These are phyloP conservation scores for Apiotrichum mycotoxinovorans DNA, from an alignment of 1,284 basidiomycete genomes.

Conservation along the genomic window DNA sequence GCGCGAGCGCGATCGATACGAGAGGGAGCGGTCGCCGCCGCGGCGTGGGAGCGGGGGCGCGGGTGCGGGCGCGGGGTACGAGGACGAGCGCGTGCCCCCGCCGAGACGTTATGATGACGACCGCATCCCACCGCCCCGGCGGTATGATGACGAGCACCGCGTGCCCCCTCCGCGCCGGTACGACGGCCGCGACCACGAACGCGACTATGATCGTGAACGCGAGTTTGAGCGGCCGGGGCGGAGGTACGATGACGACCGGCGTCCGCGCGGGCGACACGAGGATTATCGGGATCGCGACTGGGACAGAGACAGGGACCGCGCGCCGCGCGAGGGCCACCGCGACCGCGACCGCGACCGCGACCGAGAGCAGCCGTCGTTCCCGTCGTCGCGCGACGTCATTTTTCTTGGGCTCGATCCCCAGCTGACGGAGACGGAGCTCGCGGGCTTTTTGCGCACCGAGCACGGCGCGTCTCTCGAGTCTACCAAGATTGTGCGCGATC, in stretches of 20 bases:
- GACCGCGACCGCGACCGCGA: background rate
- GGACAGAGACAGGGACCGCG: background rate
- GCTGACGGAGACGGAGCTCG: conserved; percentile 84
- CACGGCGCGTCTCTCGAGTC: conserved; percentile 51
- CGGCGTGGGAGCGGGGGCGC: background rate
- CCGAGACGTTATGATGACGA: conserved; percentile 15
- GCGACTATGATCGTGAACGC: too few species aligned
- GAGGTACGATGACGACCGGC: background rate
- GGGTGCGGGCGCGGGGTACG: too few species aligned
- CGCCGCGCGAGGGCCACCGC: conserved; percentile 4
- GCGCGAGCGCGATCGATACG: background rate
- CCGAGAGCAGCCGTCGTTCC: conserved; percentile 21
- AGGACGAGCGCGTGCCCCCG: conserved; percentile 1
- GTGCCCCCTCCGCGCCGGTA: conserved; percentile 3
- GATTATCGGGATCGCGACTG: background rate
- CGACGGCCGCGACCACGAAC: too few species aligned
- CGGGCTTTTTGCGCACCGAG: conserved; percentile 60
- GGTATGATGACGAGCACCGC: conserved; percentile 16
- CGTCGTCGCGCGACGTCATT: conserved; percentile 63
- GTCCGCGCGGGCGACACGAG: background rate
- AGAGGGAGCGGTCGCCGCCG: background rate
- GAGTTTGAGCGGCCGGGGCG: too few species aligned
- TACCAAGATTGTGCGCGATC: conserved; percentile 82
- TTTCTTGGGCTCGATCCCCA: conserved; percentile 85
- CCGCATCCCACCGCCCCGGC: conserved; percentile 5